Percentiles rank a stretch among this genome's conserved stretches.
Evolutionary conservation across 805 yeast species (phyloP).

Genomic region (Sungouiella blattae): DNA sequence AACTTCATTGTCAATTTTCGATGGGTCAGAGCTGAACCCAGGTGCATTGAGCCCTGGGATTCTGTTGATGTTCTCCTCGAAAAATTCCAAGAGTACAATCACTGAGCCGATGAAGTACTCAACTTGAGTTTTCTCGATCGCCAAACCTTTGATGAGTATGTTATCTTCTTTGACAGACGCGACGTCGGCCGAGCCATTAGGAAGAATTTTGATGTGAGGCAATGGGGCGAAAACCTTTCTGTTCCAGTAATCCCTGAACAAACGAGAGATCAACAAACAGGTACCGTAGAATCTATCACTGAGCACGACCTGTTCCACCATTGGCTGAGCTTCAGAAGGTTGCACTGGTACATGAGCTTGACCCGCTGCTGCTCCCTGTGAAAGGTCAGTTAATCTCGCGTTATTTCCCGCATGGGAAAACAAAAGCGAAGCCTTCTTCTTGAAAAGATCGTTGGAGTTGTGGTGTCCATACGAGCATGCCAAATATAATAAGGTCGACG

Average conservation of each 20-base stretch:
- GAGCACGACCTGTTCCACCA: slow-evolving; percentile 73
- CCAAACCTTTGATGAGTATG: slow-evolving; percentile 43
- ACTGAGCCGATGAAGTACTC: slow-evolving; percentile 72
- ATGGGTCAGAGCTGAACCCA: slow-evolving; percentile 47
- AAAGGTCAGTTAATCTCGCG: slow-evolving; percentile 35
- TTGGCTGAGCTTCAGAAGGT: slow-evolving; percentile 28
- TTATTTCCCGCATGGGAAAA: slow-evolving; percentile 54
- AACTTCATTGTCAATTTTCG: slow-evolving; percentile 55
- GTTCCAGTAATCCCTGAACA: slow-evolving; percentile 79
- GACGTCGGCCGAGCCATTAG: slow-evolving; percentile 34
- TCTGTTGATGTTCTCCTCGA: slow-evolving; percentile 58
- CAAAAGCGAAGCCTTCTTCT: slow-evolving; percentile 46
- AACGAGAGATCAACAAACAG: slow-evolving; percentile 70
- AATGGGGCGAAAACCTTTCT: slow-evolving; percentile 57
- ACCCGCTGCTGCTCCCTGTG: slow-evolving; percentile 14
- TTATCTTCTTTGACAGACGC: slow-evolving; percentile 42
- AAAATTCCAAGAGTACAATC: slow-evolving; percentile 64
- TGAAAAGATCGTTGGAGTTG: slow-evolving; percentile 47
- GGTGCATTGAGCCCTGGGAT: slow-evolving; percentile 64
- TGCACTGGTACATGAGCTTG: slow-evolving; percentile 10
- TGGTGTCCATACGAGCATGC: slow-evolving; percentile 65
- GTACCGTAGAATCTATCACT: slow-evolving; percentile 92
- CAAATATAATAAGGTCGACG: slow-evolving; percentile 80
- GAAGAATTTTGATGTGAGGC: slow-evolving; percentile 37
- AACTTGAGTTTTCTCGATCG: slow-evolving; percentile 47